phyloP scores from a whole-genome alignment of 169 alveolate genomes.

The Perkinsus marinus region DNA sequence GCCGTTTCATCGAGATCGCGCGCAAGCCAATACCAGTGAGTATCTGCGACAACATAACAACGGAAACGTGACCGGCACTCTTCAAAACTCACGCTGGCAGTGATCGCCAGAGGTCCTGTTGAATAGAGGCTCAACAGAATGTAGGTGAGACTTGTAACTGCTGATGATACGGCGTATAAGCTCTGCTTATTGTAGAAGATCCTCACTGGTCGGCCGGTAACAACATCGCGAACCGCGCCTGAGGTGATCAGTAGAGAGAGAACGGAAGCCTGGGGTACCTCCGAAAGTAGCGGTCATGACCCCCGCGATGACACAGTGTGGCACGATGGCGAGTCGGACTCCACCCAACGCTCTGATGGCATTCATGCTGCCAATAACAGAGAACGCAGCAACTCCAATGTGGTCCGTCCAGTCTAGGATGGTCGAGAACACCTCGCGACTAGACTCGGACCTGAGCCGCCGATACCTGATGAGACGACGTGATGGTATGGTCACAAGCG shows the following conservation, averaged over 20 bases:
- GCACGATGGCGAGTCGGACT: not conserved
- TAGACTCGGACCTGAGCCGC: not conserved
- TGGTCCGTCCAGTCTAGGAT: not conserved
- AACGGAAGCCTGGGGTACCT: not conserved
- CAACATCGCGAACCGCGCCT: not conserved
- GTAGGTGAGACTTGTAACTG: not conserved
- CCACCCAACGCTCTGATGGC: not conserved
- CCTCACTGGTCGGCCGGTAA: not conserved
- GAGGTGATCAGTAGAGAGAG: not conserved
- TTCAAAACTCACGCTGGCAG: not conserved
- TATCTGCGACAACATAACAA: no score
- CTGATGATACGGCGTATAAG: not conserved
- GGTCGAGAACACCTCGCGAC: not conserved
- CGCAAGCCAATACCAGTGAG: no score
- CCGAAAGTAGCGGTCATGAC: not conserved
- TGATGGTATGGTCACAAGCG: not conserved
- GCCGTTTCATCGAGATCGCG: no score
- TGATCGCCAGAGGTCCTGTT: not conserved
- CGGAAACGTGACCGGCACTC: no score
- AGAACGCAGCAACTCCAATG: not conserved
- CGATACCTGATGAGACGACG: not conserved
- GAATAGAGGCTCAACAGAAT: not conserved
- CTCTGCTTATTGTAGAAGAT: not conserved
- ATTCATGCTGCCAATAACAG: not conserved
- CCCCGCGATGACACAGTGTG: not conserved